A percentile compares a stretch with the other conserved stretches of the same genome.
Conservation (phyloP, 2,329 filamentous ascomycete species). For the Ramularia endophylla region DNA sequence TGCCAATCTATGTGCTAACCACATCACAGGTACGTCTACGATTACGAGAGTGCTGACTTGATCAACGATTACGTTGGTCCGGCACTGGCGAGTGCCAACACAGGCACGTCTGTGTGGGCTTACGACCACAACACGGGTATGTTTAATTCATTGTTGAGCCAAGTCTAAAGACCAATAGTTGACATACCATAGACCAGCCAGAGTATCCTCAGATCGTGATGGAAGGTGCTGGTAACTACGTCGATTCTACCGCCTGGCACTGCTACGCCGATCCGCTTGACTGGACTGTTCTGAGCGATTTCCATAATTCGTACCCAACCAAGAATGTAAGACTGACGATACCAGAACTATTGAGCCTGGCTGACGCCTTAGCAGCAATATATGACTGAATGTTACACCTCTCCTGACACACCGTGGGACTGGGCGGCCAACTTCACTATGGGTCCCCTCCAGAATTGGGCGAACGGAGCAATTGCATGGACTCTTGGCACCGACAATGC, state of each 20-base stretch:
- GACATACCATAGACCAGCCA: slow-evolving; percentile 7
- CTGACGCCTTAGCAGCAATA: slow-evolving; percentile 9
- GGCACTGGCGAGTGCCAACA: slow-evolving; percentile 11
- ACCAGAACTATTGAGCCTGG: no score
- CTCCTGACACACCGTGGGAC: slow-evolving; percentile 9
- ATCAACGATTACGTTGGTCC: slow-evolving; percentile 16
- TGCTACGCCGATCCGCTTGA: slow-evolving; percentile 13
- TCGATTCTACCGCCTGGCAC: slow-evolving; percentile 19
- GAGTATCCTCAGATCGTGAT: slow-evolving; percentile 16
- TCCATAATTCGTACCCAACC: slow-evolving; percentile 11
- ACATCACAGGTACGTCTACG: slow-evolving; percentile 12
- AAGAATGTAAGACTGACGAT: neutral
- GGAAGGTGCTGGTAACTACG: slow-evolving; percentile 10
- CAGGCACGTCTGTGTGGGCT: slow-evolving; percentile 14
- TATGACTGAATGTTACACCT: slow-evolving; percentile 21
- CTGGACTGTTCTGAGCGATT: slow-evolving; percentile 16
- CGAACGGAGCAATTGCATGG: slow-evolving; percentile 16
- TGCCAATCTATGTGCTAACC: no score
- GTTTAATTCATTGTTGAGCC: neutral
- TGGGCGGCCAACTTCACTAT: slow-evolving; percentile 17
- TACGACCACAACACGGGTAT: slow-evolving; percentile 18
- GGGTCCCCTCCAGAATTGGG: slow-evolving; percentile 20
- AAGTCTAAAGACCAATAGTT: neutral
- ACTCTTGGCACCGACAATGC: slow-evolving; percentile 11
- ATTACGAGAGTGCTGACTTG: slow-evolving; percentile 12